Conservation (phyloP, 2,329 filamentous ascomycete genomes). For the Alternaria infectoria region DNA sequence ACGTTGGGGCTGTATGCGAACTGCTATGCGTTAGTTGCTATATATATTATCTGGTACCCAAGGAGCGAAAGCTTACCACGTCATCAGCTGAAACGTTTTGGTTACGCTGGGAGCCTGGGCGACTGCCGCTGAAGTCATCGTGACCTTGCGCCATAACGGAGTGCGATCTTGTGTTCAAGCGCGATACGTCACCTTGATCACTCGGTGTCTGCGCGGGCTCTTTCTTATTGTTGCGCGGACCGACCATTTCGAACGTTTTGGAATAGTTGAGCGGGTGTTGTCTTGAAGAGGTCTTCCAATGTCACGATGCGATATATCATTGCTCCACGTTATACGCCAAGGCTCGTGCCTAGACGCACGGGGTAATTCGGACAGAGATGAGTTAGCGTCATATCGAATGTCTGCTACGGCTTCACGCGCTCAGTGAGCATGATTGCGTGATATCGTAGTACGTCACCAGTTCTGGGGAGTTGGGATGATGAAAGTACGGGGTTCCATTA, state of each 20-base stretch:
- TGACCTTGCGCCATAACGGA: neutral
- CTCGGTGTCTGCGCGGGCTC: neutral
- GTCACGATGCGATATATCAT: neutral
- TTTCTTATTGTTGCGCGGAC: neutral
- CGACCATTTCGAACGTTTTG: neutral
- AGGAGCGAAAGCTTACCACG: neutral
- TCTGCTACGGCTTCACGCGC: neutral
- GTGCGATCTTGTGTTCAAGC: neutral
- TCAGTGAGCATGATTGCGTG: neutral
- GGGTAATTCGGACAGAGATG: neutral
- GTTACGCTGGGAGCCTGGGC: neutral
- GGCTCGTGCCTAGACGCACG: neutral
- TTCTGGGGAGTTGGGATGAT: neutral
- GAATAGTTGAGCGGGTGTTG: neutral
- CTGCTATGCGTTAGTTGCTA: neutral
- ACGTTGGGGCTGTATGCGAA: neutral
- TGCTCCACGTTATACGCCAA: constrained; percentile 35
- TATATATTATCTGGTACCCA: neutral
- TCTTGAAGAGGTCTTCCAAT: neutral
- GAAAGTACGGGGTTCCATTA: neutral
- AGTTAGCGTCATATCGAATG: neutral
- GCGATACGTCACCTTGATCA: neutral
- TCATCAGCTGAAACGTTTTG: neutral
- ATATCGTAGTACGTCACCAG: neutral
- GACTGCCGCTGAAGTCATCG: neutral